Conservation (phyloP, 208 protist species). For the Trypanosoma cruzi region DNA sequence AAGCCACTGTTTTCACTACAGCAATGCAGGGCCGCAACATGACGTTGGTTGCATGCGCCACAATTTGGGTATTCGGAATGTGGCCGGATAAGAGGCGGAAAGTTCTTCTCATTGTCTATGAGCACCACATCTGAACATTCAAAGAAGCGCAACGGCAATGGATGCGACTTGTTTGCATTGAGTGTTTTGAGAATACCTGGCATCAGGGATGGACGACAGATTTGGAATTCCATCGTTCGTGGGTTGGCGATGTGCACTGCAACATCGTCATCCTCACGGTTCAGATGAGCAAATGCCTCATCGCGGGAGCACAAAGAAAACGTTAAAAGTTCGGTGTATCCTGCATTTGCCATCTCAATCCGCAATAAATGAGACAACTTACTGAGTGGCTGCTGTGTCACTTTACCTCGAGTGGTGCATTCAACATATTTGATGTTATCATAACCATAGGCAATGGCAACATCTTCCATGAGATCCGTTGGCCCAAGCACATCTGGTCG, state of each 20-base stretch:
- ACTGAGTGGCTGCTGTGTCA: constrained; percentile 92
- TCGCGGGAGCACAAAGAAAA: constrained; percentile 93
- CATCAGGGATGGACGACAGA: constrained; percentile 94
- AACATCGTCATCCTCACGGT: constrained; percentile 71
- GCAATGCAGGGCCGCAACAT: constrained; percentile 88
- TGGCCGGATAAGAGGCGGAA: constrained; percentile 60
- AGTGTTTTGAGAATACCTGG: constrained; percentile 97
- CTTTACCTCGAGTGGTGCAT: constrained; percentile 79
- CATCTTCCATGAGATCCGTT: constrained; percentile 98
- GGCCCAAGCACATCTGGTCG: constrained; percentile 96
- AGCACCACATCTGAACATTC: constrained; percentile 97
- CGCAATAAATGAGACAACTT: constrained; percentile 94
- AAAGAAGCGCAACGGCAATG: constrained; percentile 96
- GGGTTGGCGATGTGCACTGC: constrained; percentile 94
- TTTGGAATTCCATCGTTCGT: constrained; percentile 95
- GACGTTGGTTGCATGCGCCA: constrained; percentile 92
- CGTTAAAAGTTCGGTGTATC: constrained; percentile 97
- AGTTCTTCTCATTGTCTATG: constrained; percentile 86
- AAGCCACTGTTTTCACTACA: constrained; percentile 71
- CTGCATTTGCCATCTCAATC: constrained; percentile 91
- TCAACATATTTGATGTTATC: constrained; percentile 93
- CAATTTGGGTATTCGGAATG: constrained; percentile 51
- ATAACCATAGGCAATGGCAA: constrained; percentile 98
- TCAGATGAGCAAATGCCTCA: constrained; percentile 90
- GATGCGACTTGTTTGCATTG: constrained; percentile 86